phyloP scores from a whole-genome alignment of 257 asterid species.

The Phtheirospermum japonicum region DNA sequence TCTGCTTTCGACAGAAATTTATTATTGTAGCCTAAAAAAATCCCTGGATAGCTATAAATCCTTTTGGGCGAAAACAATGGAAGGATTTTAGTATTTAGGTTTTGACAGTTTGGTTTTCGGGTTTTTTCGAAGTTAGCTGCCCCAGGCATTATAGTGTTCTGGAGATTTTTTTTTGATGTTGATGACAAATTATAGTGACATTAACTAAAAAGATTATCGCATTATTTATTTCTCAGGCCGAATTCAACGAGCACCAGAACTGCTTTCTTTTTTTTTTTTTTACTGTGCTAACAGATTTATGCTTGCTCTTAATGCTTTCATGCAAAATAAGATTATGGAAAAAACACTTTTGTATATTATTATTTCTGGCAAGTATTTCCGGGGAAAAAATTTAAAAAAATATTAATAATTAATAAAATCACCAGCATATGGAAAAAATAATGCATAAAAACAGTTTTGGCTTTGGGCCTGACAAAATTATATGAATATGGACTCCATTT shows the following conservation, averaged over 20 bases:
- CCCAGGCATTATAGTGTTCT: constrained; percentile 20
- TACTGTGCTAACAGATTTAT: neutral
- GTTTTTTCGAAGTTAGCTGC: constrained; percentile 9
- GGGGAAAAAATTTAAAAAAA: too few relatives aligned
- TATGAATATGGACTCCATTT: too few relatives aligned
- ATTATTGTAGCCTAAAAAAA: neutral
- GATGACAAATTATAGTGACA: constrained; percentile 16
- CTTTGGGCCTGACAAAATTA: too few relatives aligned
- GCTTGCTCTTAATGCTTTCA: neutral
- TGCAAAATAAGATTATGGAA: neutral
- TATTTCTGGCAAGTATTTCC: too few relatives aligned
- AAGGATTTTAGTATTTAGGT: constrained; percentile 10
- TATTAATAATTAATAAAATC: too few relatives aligned
- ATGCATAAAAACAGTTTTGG: too few relatives aligned
- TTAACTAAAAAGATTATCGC: neutral
- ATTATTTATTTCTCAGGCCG: neutral
- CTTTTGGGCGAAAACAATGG: neutral
- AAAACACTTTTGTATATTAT: too few relatives aligned
- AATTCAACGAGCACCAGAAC: neutral
- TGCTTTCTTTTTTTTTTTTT: constrained; percentile 1
- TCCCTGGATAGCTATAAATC: neutral
- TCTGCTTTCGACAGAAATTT: neutral
- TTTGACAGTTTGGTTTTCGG: constrained; percentile 5
- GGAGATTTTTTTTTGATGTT: constrained; percentile 9
- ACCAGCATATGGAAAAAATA: too few relatives aligned